These are phyloP conservation scores for Neonectria neomacrospora DNA, from an alignment of 2,329 filamentous ascomycete genomes.

Conservation along the genomic window DNA sequence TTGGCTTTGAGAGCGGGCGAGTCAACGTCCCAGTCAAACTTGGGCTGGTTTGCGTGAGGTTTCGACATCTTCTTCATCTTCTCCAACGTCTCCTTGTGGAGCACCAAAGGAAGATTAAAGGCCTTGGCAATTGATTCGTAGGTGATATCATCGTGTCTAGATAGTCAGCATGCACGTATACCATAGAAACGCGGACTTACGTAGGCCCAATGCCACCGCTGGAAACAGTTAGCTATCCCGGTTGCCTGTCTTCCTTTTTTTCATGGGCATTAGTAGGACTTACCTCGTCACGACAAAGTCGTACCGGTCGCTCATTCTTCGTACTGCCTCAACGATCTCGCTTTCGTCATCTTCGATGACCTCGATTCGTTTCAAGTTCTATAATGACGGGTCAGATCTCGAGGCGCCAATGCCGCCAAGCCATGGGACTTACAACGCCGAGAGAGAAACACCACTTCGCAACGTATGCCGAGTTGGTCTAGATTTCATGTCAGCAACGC, in stretches of 20 bases:
- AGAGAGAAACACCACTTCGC: conserved; percentile 73
- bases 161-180: conserved; percentile 31
- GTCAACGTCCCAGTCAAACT: conserved; percentile 87
- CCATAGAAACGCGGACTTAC: conserved; percentile 59
- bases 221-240: conserved; percentile 23
- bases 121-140: conserved; percentile 94
- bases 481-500: conserved; percentile 31
- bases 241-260: neutral
- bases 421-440: conserved; percentile 62
- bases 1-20: conserved; percentile 83
- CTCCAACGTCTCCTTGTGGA: conserved; percentile 80
- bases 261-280: conserved; percentile 5
- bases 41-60: conserved; percentile 75
- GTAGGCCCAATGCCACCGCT: conserved; percentile 95
- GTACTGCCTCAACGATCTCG: conserved; percentile 89
- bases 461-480: conserved; percentile 73
- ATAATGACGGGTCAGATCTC: neutral
- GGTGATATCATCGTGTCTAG: conserved; percentile 95
- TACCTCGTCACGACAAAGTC: conserved; percentile 92
- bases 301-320: conserved; percentile 87
- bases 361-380: conserved; percentile 85
- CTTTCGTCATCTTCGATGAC: conserved; percentile 92
- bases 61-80: conserved; percentile 87
- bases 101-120: conserved; percentile 78
- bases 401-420: neutral